Evolutionary conservation across 2,329 filamentous ascomycete species (phyloP).

Genomic region (Claviceps sp.): DNA sequence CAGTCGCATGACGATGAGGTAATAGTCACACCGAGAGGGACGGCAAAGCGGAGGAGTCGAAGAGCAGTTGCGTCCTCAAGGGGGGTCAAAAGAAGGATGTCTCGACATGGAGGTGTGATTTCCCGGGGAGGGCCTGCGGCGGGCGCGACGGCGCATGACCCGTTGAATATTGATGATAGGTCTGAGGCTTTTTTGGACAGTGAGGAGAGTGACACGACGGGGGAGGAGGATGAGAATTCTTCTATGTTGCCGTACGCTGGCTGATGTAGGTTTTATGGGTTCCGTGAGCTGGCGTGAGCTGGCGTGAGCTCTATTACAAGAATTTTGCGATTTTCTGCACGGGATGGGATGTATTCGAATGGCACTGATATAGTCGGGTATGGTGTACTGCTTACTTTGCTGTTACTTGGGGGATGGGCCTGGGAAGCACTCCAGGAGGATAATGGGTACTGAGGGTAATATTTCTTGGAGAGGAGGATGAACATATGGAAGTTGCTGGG

Average conservation of each 20-base stretch:
- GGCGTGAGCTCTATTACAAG: neutral
- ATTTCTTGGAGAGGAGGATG: too few species aligned
- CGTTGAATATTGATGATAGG: slow-evolving; percentile 11
- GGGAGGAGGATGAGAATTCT: slow-evolving; percentile 16
- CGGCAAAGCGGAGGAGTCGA: slow-evolving; percentile 1
- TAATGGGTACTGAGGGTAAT: too few species aligned
- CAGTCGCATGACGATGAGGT: slow-evolving; percentile 1
- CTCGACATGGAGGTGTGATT: neutral
- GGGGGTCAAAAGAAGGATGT: neutral
- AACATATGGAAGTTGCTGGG: too few species aligned
- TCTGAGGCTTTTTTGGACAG: neutral
- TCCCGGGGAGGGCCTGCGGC: neutral
- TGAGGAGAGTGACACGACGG: slow-evolving; percentile 6
- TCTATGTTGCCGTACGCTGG: slow-evolving; percentile 6
- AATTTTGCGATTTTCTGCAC: too few species aligned
- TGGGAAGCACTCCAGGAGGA: too few species aligned
- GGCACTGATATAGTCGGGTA: neutral
- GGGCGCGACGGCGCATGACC: slow-evolving; percentile 11
- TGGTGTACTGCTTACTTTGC: neutral
- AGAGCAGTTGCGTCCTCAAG: neutral
- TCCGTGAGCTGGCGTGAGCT: neutral
- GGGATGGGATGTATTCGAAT: too few species aligned
- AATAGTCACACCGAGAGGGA: neutral
- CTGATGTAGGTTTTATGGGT: neutral
- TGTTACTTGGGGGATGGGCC: too few species aligned